A percentile compares a stretch with the other conserved stretches of the same genome.
Conservation (phyloP, 2,329 filamentous ascomycete genomes). For the Mariannaea elegans region DNA sequence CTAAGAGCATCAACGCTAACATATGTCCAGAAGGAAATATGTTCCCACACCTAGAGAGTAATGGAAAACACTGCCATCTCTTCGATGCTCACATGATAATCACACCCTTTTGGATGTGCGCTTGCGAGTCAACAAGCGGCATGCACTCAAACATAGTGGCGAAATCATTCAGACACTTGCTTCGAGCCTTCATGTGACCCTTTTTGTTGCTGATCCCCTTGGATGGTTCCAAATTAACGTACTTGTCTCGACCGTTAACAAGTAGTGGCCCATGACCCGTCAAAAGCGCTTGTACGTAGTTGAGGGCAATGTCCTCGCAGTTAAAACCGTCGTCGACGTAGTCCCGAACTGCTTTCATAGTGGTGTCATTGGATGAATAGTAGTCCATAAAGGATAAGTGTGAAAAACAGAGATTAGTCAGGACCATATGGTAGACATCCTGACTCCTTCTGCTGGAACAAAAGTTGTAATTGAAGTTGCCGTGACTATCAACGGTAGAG, state of each 20-base stretch:
- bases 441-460: constrained; percentile 40
- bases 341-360: constrained; percentile 43
- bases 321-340: constrained; percentile 52
- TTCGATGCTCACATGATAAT: too few species aligned
- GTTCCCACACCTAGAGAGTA: too few species aligned
- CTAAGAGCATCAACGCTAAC: too few species aligned
- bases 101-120: constrained; percentile 46
- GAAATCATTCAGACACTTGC: constrained; percentile 48
- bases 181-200: constrained; percentile 45
- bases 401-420: constrained; percentile 50
- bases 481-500: constrained; percentile 35
- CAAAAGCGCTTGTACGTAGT: constrained; percentile 47
- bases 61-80: too few species aligned
- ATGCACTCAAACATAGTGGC: constrained; percentile 46
- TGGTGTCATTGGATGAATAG: constrained; percentile 48
- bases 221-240: constrained; percentile 43
- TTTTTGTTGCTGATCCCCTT: constrained; percentile 45
- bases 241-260: constrained; percentile 45
- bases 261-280: constrained; percentile 47
- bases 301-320: constrained; percentile 53
- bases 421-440: constrained; percentile 47
- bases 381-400: constrained; percentile 51
- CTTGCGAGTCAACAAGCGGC: constrained; percentile 45
- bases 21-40: too few species aligned
- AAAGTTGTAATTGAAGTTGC: constrained; percentile 45